A percentile compares a stretch with the other conserved stretches of the same genome.
These are phyloP conservation scores for Cercospora canescens DNA, from an alignment of 2,329 filamentous ascomycete genomes.

Conservation along the genomic window DNA sequence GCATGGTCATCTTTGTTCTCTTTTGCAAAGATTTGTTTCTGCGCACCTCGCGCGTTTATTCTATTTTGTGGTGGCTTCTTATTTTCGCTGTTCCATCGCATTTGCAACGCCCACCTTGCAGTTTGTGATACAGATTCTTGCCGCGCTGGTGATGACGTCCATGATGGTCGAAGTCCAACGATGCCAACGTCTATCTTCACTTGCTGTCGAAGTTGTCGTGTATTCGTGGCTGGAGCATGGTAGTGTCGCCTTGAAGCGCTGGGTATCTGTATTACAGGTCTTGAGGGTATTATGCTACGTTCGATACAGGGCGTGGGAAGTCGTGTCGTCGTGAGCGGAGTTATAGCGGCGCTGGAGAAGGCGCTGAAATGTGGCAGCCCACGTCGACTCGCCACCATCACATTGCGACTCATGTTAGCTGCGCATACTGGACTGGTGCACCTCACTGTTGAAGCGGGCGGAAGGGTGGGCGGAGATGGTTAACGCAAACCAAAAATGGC, in stretches of 20 bases:
- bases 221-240: conserved; percentile 26
- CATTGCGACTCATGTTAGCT: conserved; percentile 46
- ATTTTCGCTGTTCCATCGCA: conserved; percentile 25
- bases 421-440: conserved; percentile 18
- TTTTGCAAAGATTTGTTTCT: conserved; percentile 16
- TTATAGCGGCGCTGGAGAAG: conserved; percentile 8
- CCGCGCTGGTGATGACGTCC: conserved; percentile 10
- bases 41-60: conserved; percentile 24
- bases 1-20: conserved; percentile 25
- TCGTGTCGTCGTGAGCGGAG: conserved; percentile 11
- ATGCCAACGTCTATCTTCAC: conserved; percentile 17
- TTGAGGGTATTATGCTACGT: not conserved
- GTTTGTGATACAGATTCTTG: conserved; percentile 9
- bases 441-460: conserved; percentile 19
- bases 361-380: conserved; percentile 19
- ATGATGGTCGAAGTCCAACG: conserved; percentile 12
- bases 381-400: conserved; percentile 21
- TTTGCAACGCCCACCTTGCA: conserved; percentile 17
- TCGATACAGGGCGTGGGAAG: conserved; percentile 11
- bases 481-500: conserved; percentile 1
- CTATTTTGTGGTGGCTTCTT: conserved; percentile 11
- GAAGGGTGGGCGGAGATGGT: conserved; percentile 7
- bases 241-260: conserved; percentile 1
- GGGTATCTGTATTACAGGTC: not conserved
- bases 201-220: conserved; percentile 25